Base-by-base conservation (phyloP, 2,329 filamentous ascomycete species). In the Alternaria rosae region DNA sequence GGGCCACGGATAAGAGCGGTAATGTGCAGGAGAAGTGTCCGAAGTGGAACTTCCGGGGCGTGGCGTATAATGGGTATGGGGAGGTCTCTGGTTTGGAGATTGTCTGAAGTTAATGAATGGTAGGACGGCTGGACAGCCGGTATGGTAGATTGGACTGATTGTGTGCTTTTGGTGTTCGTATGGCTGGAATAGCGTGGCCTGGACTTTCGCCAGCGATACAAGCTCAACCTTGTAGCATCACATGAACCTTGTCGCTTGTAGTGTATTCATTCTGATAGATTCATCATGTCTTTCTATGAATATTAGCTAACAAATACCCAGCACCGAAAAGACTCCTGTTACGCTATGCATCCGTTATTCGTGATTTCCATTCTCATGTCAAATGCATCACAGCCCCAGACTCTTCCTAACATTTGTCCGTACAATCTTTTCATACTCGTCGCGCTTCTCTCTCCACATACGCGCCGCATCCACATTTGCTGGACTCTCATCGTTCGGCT, bases 391-490 rank as follows among this genome's bases (percentile, higher is more conserved):
- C 61, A 80, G 54, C 5, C 78, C 78, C 57, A 80, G 52, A 54
- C 76, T 78, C 71, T 75, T 79, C 68, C 70, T 72, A 0, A 80
- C 78, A 64, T 78, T 78, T 76, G 87, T 88, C 74, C 93, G 84
- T 62, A 93, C 94, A 64, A 87, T 84, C 80, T 87, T 91, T 80
- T 92, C 88, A 76, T 97, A 99, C 53, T 94, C 92, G 62, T 84
- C 85, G 57, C 84, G 82, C 74, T 97, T 92, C 74, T 95, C 92
- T 54, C 95, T 87, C 87, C 95, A 91, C 83, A 97, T 81, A 63
- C 91, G 87, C 11, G 94, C 95, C 4, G 95, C 95, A 82, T 98
- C 94, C 26, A 97, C 89, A 77, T 99, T 98, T 52, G 95, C 95
- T 0, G 95, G 93, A 71, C 91, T 94, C 85, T 98, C 95, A 75